Base-by-base conservation (phyloP, 2,329 filamentous ascomycete genomes). In the Cercospora janseana region DNA sequence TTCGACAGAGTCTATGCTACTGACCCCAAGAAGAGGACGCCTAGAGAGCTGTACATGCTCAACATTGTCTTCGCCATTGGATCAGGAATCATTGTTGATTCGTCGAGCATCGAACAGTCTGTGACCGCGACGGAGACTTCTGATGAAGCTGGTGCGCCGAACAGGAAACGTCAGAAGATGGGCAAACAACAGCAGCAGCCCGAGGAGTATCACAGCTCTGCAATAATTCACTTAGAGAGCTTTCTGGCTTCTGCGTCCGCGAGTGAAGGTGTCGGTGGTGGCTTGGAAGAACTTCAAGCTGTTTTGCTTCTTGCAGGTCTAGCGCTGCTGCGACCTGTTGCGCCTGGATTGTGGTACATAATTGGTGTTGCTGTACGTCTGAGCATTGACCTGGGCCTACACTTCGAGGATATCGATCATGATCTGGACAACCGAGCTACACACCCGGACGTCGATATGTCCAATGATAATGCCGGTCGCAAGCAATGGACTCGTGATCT, bases 11-110 rank as follows among this genome's bases (percentile, higher is more conserved):
- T 89, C 0, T 96, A 95, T 68, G 77, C 80, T 4, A 79, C 81
- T 0, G 81, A 86, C 15, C 78, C 81, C 38, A 80, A 81, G 51
- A 78, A 80, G 46, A 79, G 86, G 20, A 87, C 86, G 2, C 81
- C 89, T 4, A 79, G 86, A 46, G 90, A 95, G 69, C 77, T 93
- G n/a, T 97, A 96, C 70, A 82, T 94, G 73, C 77, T 97, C 56
- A 96, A 96, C 69, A 96, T 97, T 71, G 91, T 97, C 18, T 97
- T 95, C 72, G 92, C 92, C 10, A 96, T 97, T 62, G 93, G 93
- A 5, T 87, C 88, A 13, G 92, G 90, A 13, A 95, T 96, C 61
- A 95, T 96, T 58, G 83, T 95, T 60, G 87, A 73, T 49, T 70
- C 69, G 40, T 69, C 71, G 6, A 69, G 71, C 38, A 60, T 66